Evolutionary conservation across 2,329 filamentous ascomycete genomes (phyloP), one percentile per base, ranked within the genome.

Genomic region (Orbilia javanica): DNA sequence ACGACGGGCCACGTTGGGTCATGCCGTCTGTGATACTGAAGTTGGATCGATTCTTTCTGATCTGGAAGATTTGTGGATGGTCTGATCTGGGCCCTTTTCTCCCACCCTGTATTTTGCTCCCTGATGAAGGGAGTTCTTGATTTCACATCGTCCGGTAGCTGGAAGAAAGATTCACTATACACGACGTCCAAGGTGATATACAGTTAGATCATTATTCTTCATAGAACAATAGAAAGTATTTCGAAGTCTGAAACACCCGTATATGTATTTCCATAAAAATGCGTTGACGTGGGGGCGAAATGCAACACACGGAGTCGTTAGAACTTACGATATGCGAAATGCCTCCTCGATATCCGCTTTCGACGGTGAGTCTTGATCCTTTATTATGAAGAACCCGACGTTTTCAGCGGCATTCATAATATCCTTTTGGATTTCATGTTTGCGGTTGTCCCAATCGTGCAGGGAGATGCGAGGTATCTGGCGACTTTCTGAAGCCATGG

Each of bases 41-140:
- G 84, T 82, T 90, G 89, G 81, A 90, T 89, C 10, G 87, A 88
- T 82, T 90, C 89, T 80, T 90, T 90, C 62, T 85, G 86, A 82
- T 91, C 89, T 0, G 87, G 85, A 0, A 85, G 84, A 10, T 89
- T 89, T 0, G 89, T 90, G 2, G 87, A 89, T 0, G 88, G 88
- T 11, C 89, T 86, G 50, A 90, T 83, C 80, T 90, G 89, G 6
- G 86, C 84, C 78, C 85, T 86, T 82, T 88, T 88, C 84, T 90
- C 89, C 88, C 89, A 90, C 6, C 89, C 89, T 1, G 87, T 86
- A 79, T 90, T 90, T 74, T 86, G 85, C 4, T 83, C 79, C 10
- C 83, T 84, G 50, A 85, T 87, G 84, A 87, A 90, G 0, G 88
- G 87, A 0, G 89, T 87, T 4, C 84, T 85, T 15, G 85, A 85